Base-by-base conservation (phyloP, 129 eudicot species). In the Deinandra increscens region DNA sequence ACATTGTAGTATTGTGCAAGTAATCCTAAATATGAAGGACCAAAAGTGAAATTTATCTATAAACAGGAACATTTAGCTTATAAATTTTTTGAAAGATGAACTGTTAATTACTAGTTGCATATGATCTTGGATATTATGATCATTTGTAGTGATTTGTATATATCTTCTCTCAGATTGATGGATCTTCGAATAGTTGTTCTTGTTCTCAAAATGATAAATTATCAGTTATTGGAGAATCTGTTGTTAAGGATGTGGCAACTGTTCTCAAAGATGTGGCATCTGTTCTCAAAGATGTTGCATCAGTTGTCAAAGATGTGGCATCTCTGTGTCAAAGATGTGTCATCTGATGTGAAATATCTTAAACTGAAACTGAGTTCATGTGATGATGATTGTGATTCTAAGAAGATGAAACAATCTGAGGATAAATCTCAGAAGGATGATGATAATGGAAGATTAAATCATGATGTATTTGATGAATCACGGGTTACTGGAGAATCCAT, bases 381-480 rank as follows among this genome's bases (percentile, higher is more conserved):
- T 10, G 61, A 68, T 2, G 60, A 48, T 68, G 13, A 48, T 33
- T 33, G 7, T 31, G 11, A 5, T 49, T 48, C 10, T 33, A 33
- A 4, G 26, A 46, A 19, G 55, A 20, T 22, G 55, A 56, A 71
- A 20, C 78, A 45, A 34, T 5, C 3, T 33, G 50, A 18, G 11
- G 65, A 62, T 53, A 74, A 13, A 55, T 46, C 62, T 58, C 23
- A 49, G 48, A 76, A 38, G 15, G 56, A 50, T 33, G 81, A 66
- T n/a, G 3, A 26, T 26, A 26, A 26, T 26, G 31, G 31, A 26
- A 26, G 31, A 55, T 11, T 13, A 23, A 55, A 5, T 6, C 37
- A 23, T 23, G 15, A n/a, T 23, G 62, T 23, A 36, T 87, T 74
- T 78, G 97, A 91, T 74, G 87, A 26, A 29, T 33, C 77, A 19